A percentile compares a stretch with the other conserved stretches of the same genome.
These are phyloP conservation scores for Hypocreales sp. DNA, from an alignment of 2,329 filamentous ascomycete species.

Conservation along the genomic window DNA sequence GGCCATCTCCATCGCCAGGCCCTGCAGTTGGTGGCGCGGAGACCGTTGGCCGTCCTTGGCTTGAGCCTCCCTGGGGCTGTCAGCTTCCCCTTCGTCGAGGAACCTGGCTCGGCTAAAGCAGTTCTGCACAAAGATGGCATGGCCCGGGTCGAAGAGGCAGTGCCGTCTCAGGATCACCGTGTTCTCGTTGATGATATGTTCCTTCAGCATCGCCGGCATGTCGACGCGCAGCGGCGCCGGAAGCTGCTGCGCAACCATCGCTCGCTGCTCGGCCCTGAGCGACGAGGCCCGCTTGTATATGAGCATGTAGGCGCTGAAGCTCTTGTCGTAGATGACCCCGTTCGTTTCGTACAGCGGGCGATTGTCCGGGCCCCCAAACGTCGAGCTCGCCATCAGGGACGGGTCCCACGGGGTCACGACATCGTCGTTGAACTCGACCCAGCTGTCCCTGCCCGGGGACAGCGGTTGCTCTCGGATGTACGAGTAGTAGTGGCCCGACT, in stretches of 20 bases:
- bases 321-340: slow-evolving; percentile 44
- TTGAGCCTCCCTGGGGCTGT: neutral
- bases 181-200: slow-evolving; percentile 59
- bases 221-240: slow-evolving; percentile 23
- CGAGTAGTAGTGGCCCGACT: slow-evolving; percentile 95
- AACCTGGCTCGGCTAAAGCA: slow-evolving; percentile 42
- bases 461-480: slow-evolving; percentile 71
- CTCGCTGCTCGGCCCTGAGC: slow-evolving; percentile 36
- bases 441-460: slow-evolving; percentile 32
- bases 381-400: slow-evolving; percentile 53
- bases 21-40: slow-evolving; percentile 19
- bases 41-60: neutral
- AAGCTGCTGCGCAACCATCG: slow-evolving; percentile 18
- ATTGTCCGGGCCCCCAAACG: slow-evolving; percentile 61
- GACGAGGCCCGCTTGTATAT: slow-evolving; percentile 79
- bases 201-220: slow-evolving; percentile 28
- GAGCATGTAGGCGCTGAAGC: slow-evolving; percentile 89
- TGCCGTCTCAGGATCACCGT: slow-evolving; percentile 59
- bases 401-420: slow-evolving; percentile 63
- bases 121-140: slow-evolving; percentile 49
- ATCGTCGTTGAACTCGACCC: slow-evolving; percentile 95
- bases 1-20: slow-evolving; percentile 35
- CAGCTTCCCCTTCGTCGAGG: slow-evolving; percentile 17
- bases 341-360: slow-evolving; percentile 28
- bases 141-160: slow-evolving; percentile 60